phyloP scores from a whole-genome alignment of 2,329 filamentous ascomycete species.

The Fusarium sambucinum region DNA sequence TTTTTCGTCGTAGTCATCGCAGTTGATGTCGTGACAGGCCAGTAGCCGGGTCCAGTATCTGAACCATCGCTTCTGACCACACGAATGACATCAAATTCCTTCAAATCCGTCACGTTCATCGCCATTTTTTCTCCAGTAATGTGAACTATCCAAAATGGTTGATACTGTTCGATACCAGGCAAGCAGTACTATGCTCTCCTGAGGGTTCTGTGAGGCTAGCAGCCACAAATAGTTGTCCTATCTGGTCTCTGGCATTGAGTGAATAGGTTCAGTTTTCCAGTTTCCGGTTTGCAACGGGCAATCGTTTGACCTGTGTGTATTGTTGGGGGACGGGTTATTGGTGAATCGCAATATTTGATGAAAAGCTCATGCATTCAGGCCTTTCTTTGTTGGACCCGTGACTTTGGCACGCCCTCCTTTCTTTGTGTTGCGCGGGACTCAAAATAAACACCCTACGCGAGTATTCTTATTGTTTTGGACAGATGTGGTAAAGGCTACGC shows the following conservation, averaged over 20 bases:
- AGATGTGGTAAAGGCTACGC: slow-evolving; percentile 19
- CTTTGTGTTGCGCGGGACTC: not conserved
- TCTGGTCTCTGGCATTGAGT: not conserved
- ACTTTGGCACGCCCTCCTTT: not conserved
- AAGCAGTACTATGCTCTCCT: not conserved
- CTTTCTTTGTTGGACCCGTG: slow-evolving; percentile 4
- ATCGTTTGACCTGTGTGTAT: slow-evolving; percentile 2
- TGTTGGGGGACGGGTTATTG: slow-evolving; percentile 2
- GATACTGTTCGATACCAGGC: not conserved
- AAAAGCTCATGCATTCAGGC: slow-evolving; percentile 10
- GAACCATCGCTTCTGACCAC: slow-evolving; percentile 61
- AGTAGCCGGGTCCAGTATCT: slow-evolving; percentile 60
- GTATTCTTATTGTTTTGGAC: slow-evolving; percentile 1
- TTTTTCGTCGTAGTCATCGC: slow-evolving; percentile 53
- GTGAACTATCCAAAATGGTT: not conserved
- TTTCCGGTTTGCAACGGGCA: not conserved
- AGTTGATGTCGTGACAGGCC: slow-evolving; percentile 52
- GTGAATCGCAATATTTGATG: slow-evolving; percentile 11
- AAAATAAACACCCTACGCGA: not conserved
- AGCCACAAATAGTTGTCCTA: not conserved
- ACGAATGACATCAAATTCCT: slow-evolving; percentile 57
- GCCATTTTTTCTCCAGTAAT: not conserved
- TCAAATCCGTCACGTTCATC: slow-evolving; percentile 51
- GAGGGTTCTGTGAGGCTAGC: slow-evolving; percentile 2
- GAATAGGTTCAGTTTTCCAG: not conserved